Base-by-base conservation (phyloP, 1,284 basidiomycete species). In the Golubevia sp. region DNA sequence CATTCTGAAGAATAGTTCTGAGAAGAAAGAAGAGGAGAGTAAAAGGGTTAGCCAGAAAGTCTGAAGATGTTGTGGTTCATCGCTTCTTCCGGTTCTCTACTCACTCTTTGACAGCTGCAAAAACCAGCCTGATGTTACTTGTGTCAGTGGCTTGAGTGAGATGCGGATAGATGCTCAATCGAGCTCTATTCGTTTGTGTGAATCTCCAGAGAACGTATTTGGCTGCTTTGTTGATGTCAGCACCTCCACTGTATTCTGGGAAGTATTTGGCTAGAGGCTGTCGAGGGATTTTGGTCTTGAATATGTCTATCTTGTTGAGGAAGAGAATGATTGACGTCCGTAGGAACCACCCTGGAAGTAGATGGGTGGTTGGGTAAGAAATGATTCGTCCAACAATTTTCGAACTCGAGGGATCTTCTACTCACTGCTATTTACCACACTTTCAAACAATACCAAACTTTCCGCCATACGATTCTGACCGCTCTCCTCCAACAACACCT, bases 191-290 rank as follows among this genome's bases (percentile, higher is more conserved):
- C 52, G 92, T 91, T 84, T 97, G 93, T 86, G 95, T 97, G 74
- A 97, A 98, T 70, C 93, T 87, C 96, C 95, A 98, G 23, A 99
- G 86, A 66, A 98, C 97, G 80, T 96, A 99, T 83, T 97, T 98
- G 2, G 95, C 94, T 1, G 94, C 96, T 85, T 98, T 98, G 87
- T 97, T 97, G 84, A 97, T 92, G 79, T 97, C 94, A 6, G 91
- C 85, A 0, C 95, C 95, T 74, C 86, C 86, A 0, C 93, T 93
- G 85, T 97, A 99, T 78, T 98, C 96, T 1, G 93, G 91, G 84
- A 97, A 98, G 84, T 93, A 96, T 65, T 89, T 88, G 61, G 94
- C 92, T 18, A 98, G 86, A 2, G 94, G 94, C 38, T 71, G 71
- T 57, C 66, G 66, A 2, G 92, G 91, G 26, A 97, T 86, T 84